Evolutionary conservation across 148 eudicot species (phyloP), one percentile per base, ranked within the genome.

Genomic region (Vaccinium vitisidaea): DNA sequence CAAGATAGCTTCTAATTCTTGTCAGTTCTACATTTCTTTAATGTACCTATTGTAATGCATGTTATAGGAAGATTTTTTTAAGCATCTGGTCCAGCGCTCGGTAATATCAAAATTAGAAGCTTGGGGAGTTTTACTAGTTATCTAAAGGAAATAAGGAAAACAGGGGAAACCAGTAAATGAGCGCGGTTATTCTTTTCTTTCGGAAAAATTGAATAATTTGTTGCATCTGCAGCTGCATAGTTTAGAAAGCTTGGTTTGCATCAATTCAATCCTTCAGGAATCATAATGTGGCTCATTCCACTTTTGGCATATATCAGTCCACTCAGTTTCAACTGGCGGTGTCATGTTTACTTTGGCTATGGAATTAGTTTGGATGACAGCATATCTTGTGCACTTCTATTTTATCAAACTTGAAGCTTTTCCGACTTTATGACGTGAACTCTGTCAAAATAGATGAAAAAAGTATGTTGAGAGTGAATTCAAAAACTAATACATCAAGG

Each of bases 221-320:
- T 82, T 82, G 23, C 69, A 82, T 27, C 19, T 52, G 39, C 27
- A 30, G 79, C 21, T 82, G 78, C 52, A 52, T 53, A 18, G 16
- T 53, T 49, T 10, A 30, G 52, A 3, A 70, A 11, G 18, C 16
- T 1, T 25, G 27, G n/a, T 55, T 55, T 46, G 9, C 15, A 30
- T 54, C 16, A 3, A 46, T 75, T 75, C 23, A 75, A 19, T 8
- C 12, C 55, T 50, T 49, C 4, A 1, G 79, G 79, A n/a, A n/a
- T 48, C 14, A 49, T 0, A 49, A 48, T 76, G 55, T 48, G 55
- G 79, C 79, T 49, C 25, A 76, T 21, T 48, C 15, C 46, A 48
- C 32, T 1, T 76, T 76, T 76, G 79, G 19, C 25, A 1, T 75
- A 13, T 46, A 43, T 8, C 52, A 8, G 78, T 75, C 49, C 52